Percentiles rank a stretch among this genome's conserved stretches.
phyloP scores from a whole-genome alignment of 2,329 filamentous ascomycete genomes.

The Verticillium nubilum region DNA sequence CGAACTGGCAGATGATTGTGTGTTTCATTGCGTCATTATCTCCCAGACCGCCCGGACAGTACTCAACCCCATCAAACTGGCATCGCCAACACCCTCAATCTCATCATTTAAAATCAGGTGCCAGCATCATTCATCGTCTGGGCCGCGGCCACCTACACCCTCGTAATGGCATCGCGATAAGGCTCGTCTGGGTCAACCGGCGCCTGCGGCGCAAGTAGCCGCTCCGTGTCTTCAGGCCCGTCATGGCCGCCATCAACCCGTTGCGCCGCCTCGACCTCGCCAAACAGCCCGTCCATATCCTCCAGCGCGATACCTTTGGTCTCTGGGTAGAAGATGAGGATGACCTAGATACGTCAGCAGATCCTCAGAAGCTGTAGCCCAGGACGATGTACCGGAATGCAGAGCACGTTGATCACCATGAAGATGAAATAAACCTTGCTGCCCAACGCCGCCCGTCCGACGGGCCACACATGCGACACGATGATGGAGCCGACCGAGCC shows the following conservation, averaged over 20 bases:
- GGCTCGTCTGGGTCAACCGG: neutral
- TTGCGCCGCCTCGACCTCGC: constrained; percentile 5
- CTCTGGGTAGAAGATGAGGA: constrained; percentile 38
- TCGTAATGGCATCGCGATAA: neutral
- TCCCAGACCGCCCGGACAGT: neutral
- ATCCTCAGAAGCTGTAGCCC: neutral
- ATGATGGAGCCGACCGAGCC: constrained; percentile 51
- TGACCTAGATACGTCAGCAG: constrained; percentile 20
- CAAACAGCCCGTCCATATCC: constrained; percentile 39
- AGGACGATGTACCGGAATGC: constrained; percentile 30
- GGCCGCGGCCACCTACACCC: neutral
- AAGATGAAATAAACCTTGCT: constrained; percentile 53
- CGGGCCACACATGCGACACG: constrained; percentile 49
- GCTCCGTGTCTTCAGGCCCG: neutral
- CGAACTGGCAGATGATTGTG: neutral
- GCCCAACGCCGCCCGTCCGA: constrained; percentile 44
- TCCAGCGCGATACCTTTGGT: constrained; percentile 36
- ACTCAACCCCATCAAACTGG: neutral
- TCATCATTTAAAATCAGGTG: neutral
- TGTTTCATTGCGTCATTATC: neutral
- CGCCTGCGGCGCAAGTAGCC: neutral
- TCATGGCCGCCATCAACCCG: neutral
- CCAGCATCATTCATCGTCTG: neutral
- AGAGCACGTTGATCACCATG: constrained; percentile 44
- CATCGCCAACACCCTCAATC: neutral